A percentile compares a stretch with the other conserved stretches of the same genome.
Conservation (phyloP, 2,329 filamentous ascomycete species). For the Sarocladium brachiariae region DNA sequence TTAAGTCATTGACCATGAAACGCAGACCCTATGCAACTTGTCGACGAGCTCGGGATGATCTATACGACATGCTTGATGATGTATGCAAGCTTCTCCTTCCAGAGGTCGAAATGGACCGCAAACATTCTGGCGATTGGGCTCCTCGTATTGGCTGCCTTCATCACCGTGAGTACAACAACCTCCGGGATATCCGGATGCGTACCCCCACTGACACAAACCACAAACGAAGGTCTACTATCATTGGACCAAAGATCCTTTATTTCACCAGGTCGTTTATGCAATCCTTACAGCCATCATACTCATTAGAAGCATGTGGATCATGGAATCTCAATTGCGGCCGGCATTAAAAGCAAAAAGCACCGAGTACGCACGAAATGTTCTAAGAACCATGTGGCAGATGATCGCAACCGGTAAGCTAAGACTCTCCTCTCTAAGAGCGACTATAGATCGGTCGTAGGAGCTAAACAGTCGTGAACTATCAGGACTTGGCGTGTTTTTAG, state of each 20-base stretch:
- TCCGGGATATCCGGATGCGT: conserved; percentile 1
- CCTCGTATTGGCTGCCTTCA: conserved; percentile 52
- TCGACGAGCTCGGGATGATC: conserved; percentile 54
- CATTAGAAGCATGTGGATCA: conserved; percentile 67
- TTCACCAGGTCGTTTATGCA: conserved; percentile 76
- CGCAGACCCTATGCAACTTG: conserved; percentile 52
- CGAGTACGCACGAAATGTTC: conserved; percentile 17
- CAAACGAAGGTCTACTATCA: conserved; percentile 54
- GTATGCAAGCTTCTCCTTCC: conserved; percentile 67
- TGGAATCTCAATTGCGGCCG: conserved; percentile 47
- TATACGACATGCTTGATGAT: conserved; percentile 52
- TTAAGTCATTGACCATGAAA: not conserved
- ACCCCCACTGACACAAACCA: not conserved
- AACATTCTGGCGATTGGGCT: conserved; percentile 50
- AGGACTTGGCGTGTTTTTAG: conserved; percentile 58
- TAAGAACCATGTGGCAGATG: conserved; percentile 69
- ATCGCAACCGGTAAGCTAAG: conserved; percentile 42
- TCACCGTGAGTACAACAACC: conserved; percentile 52
- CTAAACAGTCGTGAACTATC: not conserved
- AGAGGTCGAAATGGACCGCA: conserved; percentile 43
- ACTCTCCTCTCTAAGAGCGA: not conserved
- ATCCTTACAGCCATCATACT: conserved; percentile 64
- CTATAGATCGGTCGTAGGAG: not conserved
- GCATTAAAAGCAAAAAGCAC: conserved; percentile 42
- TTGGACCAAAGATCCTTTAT: conserved; percentile 71